Evolutionary conservation across 2,329 filamentous ascomycete species (phyloP).

Genomic region (Nigrospora sphaerica): DNA sequence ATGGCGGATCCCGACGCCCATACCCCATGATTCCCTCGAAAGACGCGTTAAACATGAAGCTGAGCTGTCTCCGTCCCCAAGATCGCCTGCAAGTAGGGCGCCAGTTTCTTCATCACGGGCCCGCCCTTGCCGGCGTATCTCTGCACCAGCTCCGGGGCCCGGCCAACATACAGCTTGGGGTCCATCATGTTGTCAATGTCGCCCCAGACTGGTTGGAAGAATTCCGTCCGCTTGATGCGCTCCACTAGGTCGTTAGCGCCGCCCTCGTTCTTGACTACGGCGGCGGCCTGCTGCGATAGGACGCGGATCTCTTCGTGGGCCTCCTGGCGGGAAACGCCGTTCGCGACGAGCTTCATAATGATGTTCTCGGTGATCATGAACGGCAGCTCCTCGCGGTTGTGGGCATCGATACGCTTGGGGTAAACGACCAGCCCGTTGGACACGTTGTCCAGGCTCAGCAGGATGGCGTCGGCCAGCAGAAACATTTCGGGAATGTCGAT

Average conservation of each 20-base stretch:
- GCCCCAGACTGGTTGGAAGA: conserved; percentile 63
- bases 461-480: conserved; percentile 24
- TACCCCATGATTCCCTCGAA: too few relatives aligned
- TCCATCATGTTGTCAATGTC: conserved; percentile 62
- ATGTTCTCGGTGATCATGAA: conserved; percentile 61
- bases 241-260: conserved; percentile 74
- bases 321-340: conserved; percentile 1
- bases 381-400: conserved; percentile 60
- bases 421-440: conserved; percentile 53
- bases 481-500: conserved; percentile 55
- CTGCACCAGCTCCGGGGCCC: conserved; percentile 32
- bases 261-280: conserved; percentile 49
- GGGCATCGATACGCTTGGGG: conserved; percentile 53
- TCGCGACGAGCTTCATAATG: conserved; percentile 2
- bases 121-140: conserved; percentile 27
- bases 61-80: conserved; percentile 18
- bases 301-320: conserved; percentile 82
- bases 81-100: conserved; percentile 23
- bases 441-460: conserved; percentile 63
- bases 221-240: conserved; percentile 61
- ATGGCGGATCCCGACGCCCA: too few relatives aligned
- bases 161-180: conserved; percentile 40
- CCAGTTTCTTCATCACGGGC: conserved; percentile 24
- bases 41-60: conserved; percentile 19
- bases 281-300: conserved; percentile 64